These are phyloP conservation scores for Peltaster fructicola DNA, from an alignment of 2,329 filamentous ascomycete genomes.

Conservation along the genomic window DNA sequence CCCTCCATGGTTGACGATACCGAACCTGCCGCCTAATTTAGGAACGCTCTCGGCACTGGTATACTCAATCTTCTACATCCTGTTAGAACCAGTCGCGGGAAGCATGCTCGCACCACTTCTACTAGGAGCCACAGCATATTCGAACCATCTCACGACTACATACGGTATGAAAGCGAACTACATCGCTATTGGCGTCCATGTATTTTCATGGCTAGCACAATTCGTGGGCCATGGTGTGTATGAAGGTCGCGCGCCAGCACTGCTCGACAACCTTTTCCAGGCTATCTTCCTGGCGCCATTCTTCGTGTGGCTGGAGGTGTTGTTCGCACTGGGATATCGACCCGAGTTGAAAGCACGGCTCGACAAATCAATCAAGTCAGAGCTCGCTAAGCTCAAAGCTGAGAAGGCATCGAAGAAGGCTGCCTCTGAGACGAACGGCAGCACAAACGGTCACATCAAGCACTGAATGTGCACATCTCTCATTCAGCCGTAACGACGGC, in stretches of 20 bases:
- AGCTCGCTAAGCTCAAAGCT: conserved; percentile 57
- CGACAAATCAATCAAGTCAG: conserved; percentile 54
- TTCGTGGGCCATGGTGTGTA: conserved; percentile 84
- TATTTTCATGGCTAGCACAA: conserved; percentile 69
- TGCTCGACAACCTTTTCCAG: conserved; percentile 83
- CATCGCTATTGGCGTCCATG: conserved; percentile 50
- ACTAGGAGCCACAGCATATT: conserved; percentile 53
- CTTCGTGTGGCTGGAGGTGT: conserved; percentile 89
- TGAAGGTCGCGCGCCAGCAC: conserved; percentile 70
- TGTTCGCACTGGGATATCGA: conserved; percentile 82
- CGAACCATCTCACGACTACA: conserved; percentile 54
- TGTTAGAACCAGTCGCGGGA: conserved; percentile 88
- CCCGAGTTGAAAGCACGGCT: conserved; percentile 71
- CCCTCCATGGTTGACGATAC: conserved; percentile 35
- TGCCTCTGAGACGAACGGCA: conserved; percentile 8
- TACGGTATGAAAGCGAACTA: conserved; percentile 43
- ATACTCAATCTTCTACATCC: conserved; percentile 67
- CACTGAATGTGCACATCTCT: too few relatives aligned
- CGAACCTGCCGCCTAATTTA: conserved; percentile 41
- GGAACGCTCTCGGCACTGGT: conserved; percentile 39
- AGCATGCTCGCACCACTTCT: conserved; percentile 59
- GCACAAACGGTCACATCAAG: conserved; percentile 9
- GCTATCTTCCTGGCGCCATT: conserved; percentile 84
- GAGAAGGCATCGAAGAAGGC: conserved; percentile 31
- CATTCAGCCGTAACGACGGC: too few relatives aligned